Evolutionary conservation across 2,329 filamentous ascomycete genomes (phyloP), one percentile per base, ranked within the genome.

Genomic region (Penicillium polonicum): DNA sequence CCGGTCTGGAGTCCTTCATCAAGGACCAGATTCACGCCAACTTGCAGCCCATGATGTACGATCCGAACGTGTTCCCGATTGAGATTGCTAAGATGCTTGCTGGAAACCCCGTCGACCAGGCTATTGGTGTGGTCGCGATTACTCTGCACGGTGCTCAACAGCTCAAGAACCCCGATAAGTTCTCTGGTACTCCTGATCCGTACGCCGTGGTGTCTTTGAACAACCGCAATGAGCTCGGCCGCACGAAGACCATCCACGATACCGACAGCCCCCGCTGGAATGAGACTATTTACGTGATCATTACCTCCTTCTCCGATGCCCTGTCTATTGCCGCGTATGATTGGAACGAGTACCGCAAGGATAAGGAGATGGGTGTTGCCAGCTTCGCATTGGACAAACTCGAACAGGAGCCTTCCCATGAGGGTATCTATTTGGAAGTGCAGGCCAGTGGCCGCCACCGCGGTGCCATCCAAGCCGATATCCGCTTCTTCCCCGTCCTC

Each of bases 61-160:
- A 87, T 38, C 94, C 94, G 9, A 96, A 99, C 67, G 92, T 97
- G 49, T 99, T 99, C 81, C 94, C 94, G 17, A 94, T 99, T 65
- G 94, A 99, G 72, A 91, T 99, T 56, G 94, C 94, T 66, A 97
- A 99, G 83, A 94, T 99, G 91, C 82, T 99, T 63, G 90, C 93
- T 43, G 94, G 94, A 58, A 93, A 90, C 58, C 87, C 94, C 0
- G 90, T 99, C 50, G 95, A 99, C 72, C 91, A 96, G 76, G 94
- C 94, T 12, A 91, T 99, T 69, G 94, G 94, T 73, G 92, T 99
- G 9, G 77, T 99, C 52, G 93, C 93, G 25, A 82, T 99, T 60
- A 96, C 92, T 7, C 83, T 99, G 61, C 91, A 99, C 73, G 90
- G 91, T 41, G 94, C 92, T 2, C 87, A 92, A 65, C 92, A 92